Evolutionary conservation across 208 protist genomes (phyloP), one percentile per base, ranked within the genome.

Genomic region (Trichomonas tenax): DNA sequence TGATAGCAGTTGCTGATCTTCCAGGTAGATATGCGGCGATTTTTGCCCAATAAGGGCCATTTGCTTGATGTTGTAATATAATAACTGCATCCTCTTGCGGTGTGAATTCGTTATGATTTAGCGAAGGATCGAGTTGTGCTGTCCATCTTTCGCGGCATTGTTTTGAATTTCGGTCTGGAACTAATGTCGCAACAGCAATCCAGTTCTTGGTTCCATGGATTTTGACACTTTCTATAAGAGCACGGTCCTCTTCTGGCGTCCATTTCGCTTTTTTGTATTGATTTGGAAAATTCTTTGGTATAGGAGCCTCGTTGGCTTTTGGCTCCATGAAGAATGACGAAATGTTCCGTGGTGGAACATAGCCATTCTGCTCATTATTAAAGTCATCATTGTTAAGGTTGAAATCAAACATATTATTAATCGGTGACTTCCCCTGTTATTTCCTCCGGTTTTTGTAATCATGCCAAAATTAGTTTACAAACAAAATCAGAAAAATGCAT

Each of bases 171-270:
- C 86, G 44, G 17, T 44, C 86, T 38, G 44, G 44, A 17, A 93
- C 86, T 21, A 93, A 38, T 38, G 40, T 58, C 15, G 86, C 23
- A 34, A 93, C 86, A 38, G 86, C 86, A 48, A 44, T 93, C 86
- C 86, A 93, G 45, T 93, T 93, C 31, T 93, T 93, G 15, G 86
- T 93, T 58, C 86, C 86, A 51, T 93, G 86, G 51, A 93, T 93
- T 51, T 38, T 51, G n/a, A 93, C 86, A 36, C 40, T n/a, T 41
- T 51, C 44, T 8, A 23, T 93, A 0, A 93, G 31, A 23, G 45
- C 44, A 17, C 26, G 8, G 44, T 93, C 86, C 51, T 93, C 86
- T 17, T 93, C 44, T 15, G 86, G 44, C 9, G 44, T 93, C 86
- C 86, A 93, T 51, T 93, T 93, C 4, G 44, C 15, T 93, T 93